Evolutionary conservation across 2,329 filamentous ascomycete genomes (phyloP), one percentile per base, ranked within the genome.

Genomic region (Aureobasidium leucospermi): DNA sequence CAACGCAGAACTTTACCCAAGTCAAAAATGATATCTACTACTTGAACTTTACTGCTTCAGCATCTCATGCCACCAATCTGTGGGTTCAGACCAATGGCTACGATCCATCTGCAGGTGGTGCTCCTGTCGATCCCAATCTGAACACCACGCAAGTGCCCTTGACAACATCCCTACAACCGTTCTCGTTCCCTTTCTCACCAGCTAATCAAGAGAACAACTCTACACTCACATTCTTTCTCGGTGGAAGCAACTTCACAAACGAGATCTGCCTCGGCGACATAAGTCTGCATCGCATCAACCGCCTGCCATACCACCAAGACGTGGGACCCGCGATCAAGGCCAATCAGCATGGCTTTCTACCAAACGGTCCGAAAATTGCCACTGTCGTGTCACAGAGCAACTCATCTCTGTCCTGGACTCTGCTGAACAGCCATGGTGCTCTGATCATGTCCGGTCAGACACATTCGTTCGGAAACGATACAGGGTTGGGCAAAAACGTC

Each of bases 1-100:
- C 57, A 6, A 47, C 39, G 6, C 23, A 61, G 29, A 60, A 52
- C n/a, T 61, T 61, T 16, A 52, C 46, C 5, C 58, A 61, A 31
- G 32, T 60, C 31, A 61, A 61, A 31, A 61, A 61, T n/a, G 60
- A 61, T 29, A 41, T 61, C 13, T 61, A 61, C 41, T 53, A 31
- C 28, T 10, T 61, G 56, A 61, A 61, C 31, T 61, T 61, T n/a
- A 61, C 60, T 31, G 60, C 60, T 7, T 60, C 36, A 4, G 34
- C 60, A 10, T 36, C 60, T 19, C 38, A 53, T 34, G 57, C 38
- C 16, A 23, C 28, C 23, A 60, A 61, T n/a, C 23, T 61, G 7
- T 53, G 56, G 60, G 23, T 61, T 4, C 48, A 60, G 32, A 61
- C 56, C 2, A 51, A 47, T 13, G 47, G 46, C 31, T 51, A 39